Evolutionary conservation across 1,284 basidiomycete genomes (phyloP), one percentile per base, ranked within the genome.

Genomic region (Gymnopus androsaceus): DNA sequence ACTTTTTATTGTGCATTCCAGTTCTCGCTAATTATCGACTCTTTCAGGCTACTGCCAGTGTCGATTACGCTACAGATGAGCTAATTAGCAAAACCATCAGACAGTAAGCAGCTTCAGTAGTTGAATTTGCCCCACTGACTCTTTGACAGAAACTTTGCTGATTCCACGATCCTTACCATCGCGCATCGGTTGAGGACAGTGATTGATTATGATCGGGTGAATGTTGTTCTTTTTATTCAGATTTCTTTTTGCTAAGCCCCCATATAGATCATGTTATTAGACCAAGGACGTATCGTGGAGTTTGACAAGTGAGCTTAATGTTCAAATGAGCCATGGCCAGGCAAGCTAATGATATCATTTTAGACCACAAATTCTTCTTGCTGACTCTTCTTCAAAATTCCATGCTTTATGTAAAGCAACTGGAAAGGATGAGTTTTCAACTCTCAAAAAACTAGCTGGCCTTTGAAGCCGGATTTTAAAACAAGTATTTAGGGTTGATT

Each of bases 231-330:
- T 42, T 42, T n/a, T n/a, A n/a, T 37, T 36, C 15, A 15, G 5
- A 21, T 41, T 6, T 6, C 14, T 9, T 15, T 11, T 19, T 31
- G 21, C 42, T 48, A 23, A 21, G 14, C 15, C 17, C 37, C 7
- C 41, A 28, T 41, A 19, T 51, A 90, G 88, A 84, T 92, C 40
- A 92, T 95, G 84, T 78, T 95, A 37, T 82, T 95, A n/a, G 92
- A 95, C 59, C 83, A 93, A 69, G 92, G 93, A 6, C 80, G 79
- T 2, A 92, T 97, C 52, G 78, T 85, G 2, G 94, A 96, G 67
- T 94, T 88, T 64, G 92, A 91, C 65, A 72, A 70, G 80, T 80
- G 60, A 49, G 72, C 63, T 21, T 17, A 3, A 12, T 42, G 12
- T 21, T 33, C 11, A n/a, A 12, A 19, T 3, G 19, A 21, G 15